Conservation (phyloP, 495 filamentous ascomycete species). For the Elasticomyces elasticus region DNA sequence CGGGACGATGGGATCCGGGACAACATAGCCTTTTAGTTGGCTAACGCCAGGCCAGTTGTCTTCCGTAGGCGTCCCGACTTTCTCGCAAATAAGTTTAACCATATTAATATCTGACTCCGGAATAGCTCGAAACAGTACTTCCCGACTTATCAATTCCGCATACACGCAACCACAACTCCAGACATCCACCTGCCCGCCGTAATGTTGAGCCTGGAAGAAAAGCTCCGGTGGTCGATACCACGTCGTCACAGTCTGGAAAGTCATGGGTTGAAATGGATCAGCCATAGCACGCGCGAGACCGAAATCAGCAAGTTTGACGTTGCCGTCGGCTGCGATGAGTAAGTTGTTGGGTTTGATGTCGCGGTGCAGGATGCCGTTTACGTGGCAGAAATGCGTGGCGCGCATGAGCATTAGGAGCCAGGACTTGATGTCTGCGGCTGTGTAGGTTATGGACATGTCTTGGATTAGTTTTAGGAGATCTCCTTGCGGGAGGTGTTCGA, state of each 20-base stretch:
- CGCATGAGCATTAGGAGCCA: conserved; percentile 97
- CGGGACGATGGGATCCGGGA: conserved; percentile 44
- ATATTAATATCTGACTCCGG: conserved; percentile 76
- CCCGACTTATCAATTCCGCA: conserved; percentile 76
- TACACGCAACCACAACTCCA: conserved; percentile 94
- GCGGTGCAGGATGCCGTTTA: conserved; percentile 85
- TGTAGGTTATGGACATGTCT: conserved; percentile 66
- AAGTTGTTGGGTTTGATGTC: conserved; percentile 99
- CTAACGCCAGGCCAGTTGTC: conserved; percentile 92
- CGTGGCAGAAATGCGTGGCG: conserved; percentile 94
- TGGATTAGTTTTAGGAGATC: conserved; percentile 91
- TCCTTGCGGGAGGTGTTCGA: conserved; percentile 83
- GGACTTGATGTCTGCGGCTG: conserved; percentile 81
- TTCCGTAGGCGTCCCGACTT: conserved; percentile 84
- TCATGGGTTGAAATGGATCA: conserved; percentile 84
- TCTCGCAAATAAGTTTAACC: conserved; percentile 67
- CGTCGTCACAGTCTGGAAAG: conserved; percentile 84
- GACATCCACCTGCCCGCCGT: conserved; percentile 82
- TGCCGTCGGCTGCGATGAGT: conserved; percentile 82
- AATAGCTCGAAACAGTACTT: conserved; percentile 24
- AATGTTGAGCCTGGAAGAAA: conserved; percentile 78
- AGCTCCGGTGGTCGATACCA: conserved; percentile 86
- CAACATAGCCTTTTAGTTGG: conserved; percentile 61
- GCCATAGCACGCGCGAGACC: conserved; percentile 82
- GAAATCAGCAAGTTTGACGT: conserved; percentile 96